These are phyloP conservation scores for Fallopia convolvulus DNA, from an alignment of 148 eudicot species.

Conservation along the genomic window DNA sequence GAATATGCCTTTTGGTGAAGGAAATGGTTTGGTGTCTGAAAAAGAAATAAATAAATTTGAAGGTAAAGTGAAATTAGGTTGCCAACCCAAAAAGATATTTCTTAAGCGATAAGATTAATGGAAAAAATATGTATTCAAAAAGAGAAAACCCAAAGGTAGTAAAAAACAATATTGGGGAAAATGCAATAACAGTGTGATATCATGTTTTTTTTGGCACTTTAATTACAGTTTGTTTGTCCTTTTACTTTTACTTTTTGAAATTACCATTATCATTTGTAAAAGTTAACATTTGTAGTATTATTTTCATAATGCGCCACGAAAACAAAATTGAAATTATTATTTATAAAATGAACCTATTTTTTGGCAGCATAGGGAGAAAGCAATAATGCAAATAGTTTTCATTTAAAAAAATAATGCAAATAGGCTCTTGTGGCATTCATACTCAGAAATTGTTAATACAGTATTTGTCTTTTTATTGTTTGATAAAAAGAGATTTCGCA, in stretches of 20 bases:
- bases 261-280: background rate
- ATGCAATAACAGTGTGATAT: background rate
- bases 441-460: background rate
- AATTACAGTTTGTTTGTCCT: background rate
- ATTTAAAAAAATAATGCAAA: background rate
- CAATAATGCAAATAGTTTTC: background rate
- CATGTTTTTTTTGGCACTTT: background rate
- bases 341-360: no score
- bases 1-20: constrained; percentile 76
- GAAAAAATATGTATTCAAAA: constrained; percentile 25
- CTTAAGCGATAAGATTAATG: constrained; percentile 33
- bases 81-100: constrained; percentile 83
- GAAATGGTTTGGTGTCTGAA: constrained; percentile 62
- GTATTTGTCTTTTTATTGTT: no score
- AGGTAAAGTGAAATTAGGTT: constrained; percentile 97
- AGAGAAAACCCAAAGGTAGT: constrained; percentile 20
- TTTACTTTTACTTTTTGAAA: background rate
- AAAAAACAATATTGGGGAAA: constrained; percentile 7
- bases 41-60: constrained; percentile 32
- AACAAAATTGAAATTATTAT: background rate
- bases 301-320: background rate
- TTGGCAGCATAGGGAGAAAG: no score
- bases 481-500: background rate
- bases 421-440: background rate
- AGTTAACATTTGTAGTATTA: background rate